These are phyloP conservation scores for Solanum neorickii DNA, from an alignment of 257 asterid species.

Conservation along the genomic window DNA sequence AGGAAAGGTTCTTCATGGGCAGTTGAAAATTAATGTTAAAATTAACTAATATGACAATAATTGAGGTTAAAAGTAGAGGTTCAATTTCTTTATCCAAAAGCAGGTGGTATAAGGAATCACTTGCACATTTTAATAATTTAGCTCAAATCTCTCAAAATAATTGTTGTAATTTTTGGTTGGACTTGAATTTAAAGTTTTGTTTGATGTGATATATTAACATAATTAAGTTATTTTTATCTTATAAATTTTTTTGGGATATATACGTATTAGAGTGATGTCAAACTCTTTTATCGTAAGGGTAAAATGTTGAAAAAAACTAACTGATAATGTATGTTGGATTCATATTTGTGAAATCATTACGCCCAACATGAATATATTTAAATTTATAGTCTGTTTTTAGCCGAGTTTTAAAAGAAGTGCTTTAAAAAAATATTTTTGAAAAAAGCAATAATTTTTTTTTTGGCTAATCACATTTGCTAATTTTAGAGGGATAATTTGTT, in stretches of 20 bases:
- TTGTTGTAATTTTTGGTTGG: neutral
- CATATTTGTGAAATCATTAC: neutral
- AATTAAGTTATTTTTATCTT: neutral
- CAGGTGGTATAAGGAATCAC: neutral
- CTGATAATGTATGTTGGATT: neutral
- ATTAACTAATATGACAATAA: neutral
- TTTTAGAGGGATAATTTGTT: neutral
- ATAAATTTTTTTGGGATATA: no score
- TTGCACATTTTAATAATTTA: neutral
- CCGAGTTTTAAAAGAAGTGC: neutral
- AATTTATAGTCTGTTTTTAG: neutral
- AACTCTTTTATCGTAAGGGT: neutral
- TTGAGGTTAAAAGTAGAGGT: neutral
- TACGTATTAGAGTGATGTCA: fast-evolving
- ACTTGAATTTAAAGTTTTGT: neutral
- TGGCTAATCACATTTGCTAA: neutral
- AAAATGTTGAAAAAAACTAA: neutral
- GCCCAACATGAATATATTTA: neutral
- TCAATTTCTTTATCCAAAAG: neutral
- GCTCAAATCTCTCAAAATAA: neutral
- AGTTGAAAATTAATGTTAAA: constrained; percentile 1
- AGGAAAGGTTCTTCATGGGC: constrained; percentile 1
- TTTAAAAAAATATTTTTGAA: neutral
- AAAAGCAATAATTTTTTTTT: neutral
- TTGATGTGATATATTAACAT: neutral